Base-by-base conservation (phyloP, 2,329 filamentous ascomycete genomes). In the Colletotrichum cordylinicola region DNA sequence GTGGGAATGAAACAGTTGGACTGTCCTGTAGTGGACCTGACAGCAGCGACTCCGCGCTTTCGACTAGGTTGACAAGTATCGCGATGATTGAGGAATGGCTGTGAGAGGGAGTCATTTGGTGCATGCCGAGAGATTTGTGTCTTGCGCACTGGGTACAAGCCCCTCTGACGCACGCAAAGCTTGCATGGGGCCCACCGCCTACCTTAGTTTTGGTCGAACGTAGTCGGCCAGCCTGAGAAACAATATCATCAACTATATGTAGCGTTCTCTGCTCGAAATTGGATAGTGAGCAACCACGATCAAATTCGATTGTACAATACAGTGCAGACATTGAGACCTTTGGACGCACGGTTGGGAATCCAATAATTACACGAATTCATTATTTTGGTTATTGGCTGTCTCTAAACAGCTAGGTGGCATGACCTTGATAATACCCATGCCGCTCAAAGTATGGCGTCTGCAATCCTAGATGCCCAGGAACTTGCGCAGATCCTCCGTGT, bases 401-500 rank as follows among this genome's bases (percentile, higher is more conserved):
- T 27, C 13, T 62, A 21, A 43, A 21, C 35, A 60, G 29, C 13
- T 27, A 7, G n/a, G 35, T 33, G 9, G 58, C 58, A 13, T 33
- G 8, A 35, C 31, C 35, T 9, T 35, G 12, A 24, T 6, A 35
- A 9, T 35, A 21, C 21, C 8, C 5, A 9, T 29, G 21, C 18
- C 61, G 13, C n/a, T 35, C 10, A 29, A 43, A 13, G 10, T 39
- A 16, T 48, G 18, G 10, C 24, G 16, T 64, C 12, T 61, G 6
- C 16, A 29, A 37, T 21, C 24, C 60, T 52, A 74, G 8, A 78
- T 65, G 27, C 74, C 66, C 66, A 78, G 55, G 93, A 94, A 96
- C 55, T 81, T 77, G 73, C 81, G 78, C 70, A 98, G 94, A 84
- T 98, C 95, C 33, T 91, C 89, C 58, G 90, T 88, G 84, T 98